phyloP scores from a whole-genome alignment of 2,329 filamentous ascomycete genomes.

The Cryoendolithus antarcticus region DNA sequence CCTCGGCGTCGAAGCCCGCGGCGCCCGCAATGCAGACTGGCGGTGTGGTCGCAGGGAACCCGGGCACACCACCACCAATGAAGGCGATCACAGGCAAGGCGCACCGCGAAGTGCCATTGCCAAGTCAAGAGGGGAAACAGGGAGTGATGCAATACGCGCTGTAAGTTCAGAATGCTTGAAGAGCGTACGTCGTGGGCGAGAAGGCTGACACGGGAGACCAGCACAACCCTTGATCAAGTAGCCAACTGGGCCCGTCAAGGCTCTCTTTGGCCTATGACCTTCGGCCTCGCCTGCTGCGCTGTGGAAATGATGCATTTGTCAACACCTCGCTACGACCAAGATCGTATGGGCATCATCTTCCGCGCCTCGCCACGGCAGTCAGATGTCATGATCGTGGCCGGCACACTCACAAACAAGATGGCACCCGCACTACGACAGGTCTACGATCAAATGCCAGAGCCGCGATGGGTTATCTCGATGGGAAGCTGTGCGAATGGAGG shows the following conservation, averaged over 20 bases:
- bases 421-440: conserved; percentile 75
- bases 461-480: conserved; percentile 73
- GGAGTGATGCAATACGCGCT: conserved; percentile 73
- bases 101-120: conserved; percentile 57
- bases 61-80: conserved; percentile 39
- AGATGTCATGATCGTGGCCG: conserved; percentile 87
- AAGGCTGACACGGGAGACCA: conserved; percentile 21
- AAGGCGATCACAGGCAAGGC: conserved; percentile 38
- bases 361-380: conserved; percentile 76
- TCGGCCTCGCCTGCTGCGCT: conserved; percentile 78
- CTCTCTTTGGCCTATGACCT: conserved; percentile 81
- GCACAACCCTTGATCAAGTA: conserved; percentile 65
- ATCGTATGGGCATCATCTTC: conserved; percentile 82
- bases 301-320: conserved; percentile 90
- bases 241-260: conserved; percentile 76
- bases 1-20: conserved; percentile 52
- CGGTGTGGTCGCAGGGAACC: conserved; percentile 41
- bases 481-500: conserved; percentile 74
- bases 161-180: conserved; percentile 41
- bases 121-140: conserved; percentile 70
- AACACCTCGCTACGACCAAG: conserved; percentile 78
- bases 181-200: no score
- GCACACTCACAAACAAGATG: conserved; percentile 94
- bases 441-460: conserved; percentile 90
- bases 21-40: conserved; percentile 40